phyloP scores from a whole-genome alignment of 345 rosid genomes.

The Leavenworthia alabamica region DNA sequence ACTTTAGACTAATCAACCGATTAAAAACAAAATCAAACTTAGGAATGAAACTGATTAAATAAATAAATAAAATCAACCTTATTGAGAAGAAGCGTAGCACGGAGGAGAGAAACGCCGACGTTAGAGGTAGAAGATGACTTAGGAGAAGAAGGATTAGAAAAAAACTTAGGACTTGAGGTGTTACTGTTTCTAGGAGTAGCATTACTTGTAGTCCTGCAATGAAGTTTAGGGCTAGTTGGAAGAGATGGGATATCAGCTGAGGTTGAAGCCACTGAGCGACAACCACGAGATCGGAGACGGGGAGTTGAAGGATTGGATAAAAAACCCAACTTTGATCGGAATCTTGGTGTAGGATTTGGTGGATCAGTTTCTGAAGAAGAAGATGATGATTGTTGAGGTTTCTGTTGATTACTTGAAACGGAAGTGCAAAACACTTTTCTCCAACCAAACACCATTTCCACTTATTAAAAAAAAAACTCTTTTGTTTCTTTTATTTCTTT shows the following conservation, averaged over 20 bases:
- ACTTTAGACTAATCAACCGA: not conserved
- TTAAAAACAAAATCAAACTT: not conserved
- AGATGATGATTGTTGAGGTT: constrained; percentile 17
- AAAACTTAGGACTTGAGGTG: constrained; percentile 38
- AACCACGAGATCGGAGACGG: constrained; percentile 49
- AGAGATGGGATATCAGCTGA: constrained; percentile 38
- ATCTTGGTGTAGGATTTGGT: constrained; percentile 37
- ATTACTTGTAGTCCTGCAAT: constrained; percentile 40
- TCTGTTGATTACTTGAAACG: constrained; percentile 46
- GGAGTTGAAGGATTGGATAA: constrained; percentile 82
- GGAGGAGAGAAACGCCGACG: constrained; percentile 37
- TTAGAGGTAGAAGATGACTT: constrained; percentile 66
- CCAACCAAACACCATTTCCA: constrained; percentile 35
- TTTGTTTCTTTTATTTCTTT: not conserved
- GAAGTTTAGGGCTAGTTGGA: constrained; percentile 66
- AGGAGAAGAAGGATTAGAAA: constrained; percentile 72
- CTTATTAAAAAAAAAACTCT: not conserved
- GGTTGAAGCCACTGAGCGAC: constrained; percentile 42
- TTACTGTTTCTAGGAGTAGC: constrained; percentile 32
- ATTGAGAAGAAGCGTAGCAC: constrained; percentile 29
- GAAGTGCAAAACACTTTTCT: constrained; percentile 55
- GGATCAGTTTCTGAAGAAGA: not conserved
- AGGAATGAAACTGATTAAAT: not conserved
- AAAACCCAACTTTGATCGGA: constrained; percentile 57
- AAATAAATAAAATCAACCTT: constrained; percentile 9